Conservation (phyloP, 106 monocot genomes). For the Dendrobium officinale region DNA sequence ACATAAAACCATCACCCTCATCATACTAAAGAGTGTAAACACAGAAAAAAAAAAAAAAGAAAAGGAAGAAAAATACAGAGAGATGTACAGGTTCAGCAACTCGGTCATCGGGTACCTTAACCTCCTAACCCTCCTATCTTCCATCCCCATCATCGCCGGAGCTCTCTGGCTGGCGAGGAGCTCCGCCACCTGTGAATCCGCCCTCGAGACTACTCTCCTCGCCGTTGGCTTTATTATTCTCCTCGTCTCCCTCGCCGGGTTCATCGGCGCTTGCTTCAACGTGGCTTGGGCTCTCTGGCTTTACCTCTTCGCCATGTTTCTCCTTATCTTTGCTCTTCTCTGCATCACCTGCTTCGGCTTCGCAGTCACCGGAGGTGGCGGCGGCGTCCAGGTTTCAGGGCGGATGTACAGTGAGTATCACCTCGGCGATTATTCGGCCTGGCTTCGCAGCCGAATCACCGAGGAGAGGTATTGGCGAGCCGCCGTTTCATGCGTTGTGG, state of each 20-base stretch:
- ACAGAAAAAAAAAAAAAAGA: neutral
- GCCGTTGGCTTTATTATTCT: constrained; percentile 81
- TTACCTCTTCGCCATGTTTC: constrained; percentile 72
- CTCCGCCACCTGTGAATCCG: constrained; percentile 58
- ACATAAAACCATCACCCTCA: neutral
- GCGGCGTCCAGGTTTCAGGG: constrained; percentile 56
- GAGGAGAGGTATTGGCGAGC: constrained; percentile 46
- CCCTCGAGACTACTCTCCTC: constrained; percentile 78
- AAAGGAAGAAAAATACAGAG: neutral
- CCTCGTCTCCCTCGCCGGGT: constrained; percentile 77
- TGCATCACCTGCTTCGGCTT: constrained; percentile 70
- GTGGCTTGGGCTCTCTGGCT: constrained; percentile 72
- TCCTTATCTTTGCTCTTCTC: constrained; percentile 64
- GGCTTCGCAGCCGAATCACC: constrained; percentile 48
- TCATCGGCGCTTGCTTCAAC: constrained; percentile 84
- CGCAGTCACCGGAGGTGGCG: constrained; percentile 66
- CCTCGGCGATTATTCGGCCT: constrained; percentile 59
- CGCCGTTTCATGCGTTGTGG: constrained; percentile 47
- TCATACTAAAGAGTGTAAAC: neutral
- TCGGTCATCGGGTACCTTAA: constrained; percentile 84
- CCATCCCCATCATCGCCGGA: constrained; percentile 84
- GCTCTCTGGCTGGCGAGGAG: constrained; percentile 61
- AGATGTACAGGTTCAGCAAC: constrained; percentile 75
- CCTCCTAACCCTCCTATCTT: constrained; percentile 62
- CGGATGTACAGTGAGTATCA: constrained; percentile 66